Evolutionary conservation across 1,284 basidiomycete genomes (phyloP).

Genomic region (Papiliotrema flavescens): DNA sequence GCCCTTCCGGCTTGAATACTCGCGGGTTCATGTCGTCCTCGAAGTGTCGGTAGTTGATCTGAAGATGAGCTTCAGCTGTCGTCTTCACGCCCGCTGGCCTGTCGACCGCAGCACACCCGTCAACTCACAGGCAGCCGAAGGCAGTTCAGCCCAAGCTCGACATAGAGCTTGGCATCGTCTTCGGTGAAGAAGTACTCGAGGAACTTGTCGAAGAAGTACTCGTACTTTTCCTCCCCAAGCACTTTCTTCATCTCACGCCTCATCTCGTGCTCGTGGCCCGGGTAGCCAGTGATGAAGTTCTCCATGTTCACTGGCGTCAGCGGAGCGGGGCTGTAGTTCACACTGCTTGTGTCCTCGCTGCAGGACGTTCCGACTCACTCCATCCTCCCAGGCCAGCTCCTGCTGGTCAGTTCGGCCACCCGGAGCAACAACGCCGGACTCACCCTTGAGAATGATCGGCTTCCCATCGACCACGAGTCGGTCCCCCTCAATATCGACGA

Average conservation of each 20-base stretch:
- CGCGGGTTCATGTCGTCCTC: constrained; percentile 43
- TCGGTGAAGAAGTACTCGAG: constrained; percentile 69
- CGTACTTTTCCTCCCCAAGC: constrained; percentile 64
- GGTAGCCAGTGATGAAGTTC: constrained; percentile 47
- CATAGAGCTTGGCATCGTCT: constrained; percentile 66
- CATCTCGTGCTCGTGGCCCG: constrained; percentile 54
- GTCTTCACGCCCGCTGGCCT: too few relatives aligned
- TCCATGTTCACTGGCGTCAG: constrained; percentile 41
- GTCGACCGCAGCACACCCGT: not conserved
- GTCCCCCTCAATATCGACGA: too few relatives aligned
- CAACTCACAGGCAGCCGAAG: constrained; percentile 52
- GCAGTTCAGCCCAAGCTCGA: constrained; percentile 63
- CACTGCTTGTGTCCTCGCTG: not conserved
- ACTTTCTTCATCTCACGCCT: constrained; percentile 63
- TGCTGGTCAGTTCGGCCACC: constrained; percentile 5
- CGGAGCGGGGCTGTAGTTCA: not conserved
- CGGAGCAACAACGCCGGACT: not conserved
- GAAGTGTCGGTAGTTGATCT: constrained; percentile 46
- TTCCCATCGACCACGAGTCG: constrained; percentile 11
- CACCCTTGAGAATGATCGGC: constrained; percentile 34
- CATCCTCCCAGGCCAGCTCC: constrained; percentile 45
- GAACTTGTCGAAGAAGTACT: constrained; percentile 77
- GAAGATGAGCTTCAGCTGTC: not conserved
- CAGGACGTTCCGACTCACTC: constrained; percentile 23
- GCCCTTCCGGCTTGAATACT: constrained; percentile 41